These are phyloP conservation scores for Boletus pseudo-olivaceus DNA, from an alignment of 768 basidiomycete genomes.

Conservation along the genomic window DNA sequence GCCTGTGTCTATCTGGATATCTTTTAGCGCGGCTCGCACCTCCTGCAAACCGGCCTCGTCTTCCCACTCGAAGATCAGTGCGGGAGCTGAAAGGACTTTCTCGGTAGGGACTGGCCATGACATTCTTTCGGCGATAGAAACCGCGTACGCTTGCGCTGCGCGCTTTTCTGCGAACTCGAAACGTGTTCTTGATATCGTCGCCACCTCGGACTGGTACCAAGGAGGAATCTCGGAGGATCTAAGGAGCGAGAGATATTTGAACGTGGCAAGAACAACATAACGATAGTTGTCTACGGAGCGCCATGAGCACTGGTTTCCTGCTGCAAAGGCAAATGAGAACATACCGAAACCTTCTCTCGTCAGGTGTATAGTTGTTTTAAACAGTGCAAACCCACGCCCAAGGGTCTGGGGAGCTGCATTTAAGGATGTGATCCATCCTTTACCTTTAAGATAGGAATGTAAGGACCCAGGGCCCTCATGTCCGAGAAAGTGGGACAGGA, in stretches of 20 bases:
- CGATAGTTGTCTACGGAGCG: slow-evolving; percentile 58
- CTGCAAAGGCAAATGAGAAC: slow-evolving; percentile 23
- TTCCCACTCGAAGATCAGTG: slow-evolving; percentile 73
- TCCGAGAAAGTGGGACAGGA: slow-evolving; percentile 79
- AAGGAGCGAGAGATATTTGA: slow-evolving; percentile 76
- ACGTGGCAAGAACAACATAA: slow-evolving; percentile 61
- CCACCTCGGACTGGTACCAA: slow-evolving; percentile 77
- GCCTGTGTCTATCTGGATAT: slow-evolving; percentile 54
- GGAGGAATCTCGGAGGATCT: slow-evolving; percentile 55
- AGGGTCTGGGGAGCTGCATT: slow-evolving; percentile 66
- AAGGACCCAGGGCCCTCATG: slow-evolving; percentile 94
- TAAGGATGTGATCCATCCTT: slow-evolving; percentile 81
- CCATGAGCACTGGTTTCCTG: slow-evolving; percentile 1
- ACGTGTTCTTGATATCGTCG: slow-evolving; percentile 62
- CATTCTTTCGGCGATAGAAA: slow-evolving; percentile 71
- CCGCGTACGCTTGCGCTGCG: slow-evolving; percentile 75
- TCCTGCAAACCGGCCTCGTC: slow-evolving; percentile 44
- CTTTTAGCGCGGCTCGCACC: slow-evolving; percentile 59
- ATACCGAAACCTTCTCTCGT: slow-evolving; percentile 84
- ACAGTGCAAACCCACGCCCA: slow-evolving; percentile 83
- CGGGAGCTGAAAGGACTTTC: slow-evolving; percentile 65
- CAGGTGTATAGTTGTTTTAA: slow-evolving; percentile 77
- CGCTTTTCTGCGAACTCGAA: slow-evolving; percentile 89
- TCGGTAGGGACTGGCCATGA: slow-evolving; percentile 79
- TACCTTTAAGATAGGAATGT: slow-evolving; percentile 83